These are phyloP conservation scores for Blastobotrys proliferans DNA, from an alignment of 1,139 yeast species.

Conservation along the genomic window DNA sequence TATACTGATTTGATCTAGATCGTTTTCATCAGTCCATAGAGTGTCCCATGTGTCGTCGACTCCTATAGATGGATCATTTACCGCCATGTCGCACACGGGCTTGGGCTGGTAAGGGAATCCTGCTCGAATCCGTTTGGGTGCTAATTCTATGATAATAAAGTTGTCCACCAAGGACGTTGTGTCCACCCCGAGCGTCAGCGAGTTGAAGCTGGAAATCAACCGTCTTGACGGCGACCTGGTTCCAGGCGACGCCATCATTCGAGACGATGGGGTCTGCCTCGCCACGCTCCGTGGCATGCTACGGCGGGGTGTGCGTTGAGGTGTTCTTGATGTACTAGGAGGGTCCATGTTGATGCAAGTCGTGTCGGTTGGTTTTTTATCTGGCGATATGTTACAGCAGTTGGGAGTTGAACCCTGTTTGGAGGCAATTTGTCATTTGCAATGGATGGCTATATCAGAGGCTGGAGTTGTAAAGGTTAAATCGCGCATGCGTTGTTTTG, in stretches of 20 bases:
- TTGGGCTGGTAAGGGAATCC: conserved; percentile 12
- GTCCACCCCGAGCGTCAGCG: conserved; percentile 8
- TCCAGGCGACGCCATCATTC: conserved; percentile 27
- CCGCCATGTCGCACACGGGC: neutral
- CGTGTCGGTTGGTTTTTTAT: too few relatives aligned
- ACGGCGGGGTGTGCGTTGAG: neutral
- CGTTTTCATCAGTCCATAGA: too few relatives aligned
- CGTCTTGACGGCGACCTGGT: conserved; percentile 10
- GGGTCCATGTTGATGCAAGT: too few relatives aligned
- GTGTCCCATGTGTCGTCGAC: neutral
- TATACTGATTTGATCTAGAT: neutral
- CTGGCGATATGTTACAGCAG: too few relatives aligned
- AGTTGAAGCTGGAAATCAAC: conserved; percentile 6
- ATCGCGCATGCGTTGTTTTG: too few relatives aligned
- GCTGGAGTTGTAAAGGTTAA: too few relatives aligned
- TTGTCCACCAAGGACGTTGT: conserved; percentile 10
- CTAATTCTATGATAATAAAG: conserved; percentile 7
- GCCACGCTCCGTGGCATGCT: neutral
- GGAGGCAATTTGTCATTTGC: too few relatives aligned
- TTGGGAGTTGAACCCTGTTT: too few relatives aligned
- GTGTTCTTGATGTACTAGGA: neutral
- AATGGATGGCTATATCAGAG: too few relatives aligned
- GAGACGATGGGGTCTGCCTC: conserved; percentile 1
- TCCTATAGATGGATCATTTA: conserved; percentile 2
- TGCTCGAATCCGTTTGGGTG: neutral